Evolutionary conservation across 345 rosid genomes (phyloP).

Genomic region (Excoecaria cochinchinensis): DNA sequence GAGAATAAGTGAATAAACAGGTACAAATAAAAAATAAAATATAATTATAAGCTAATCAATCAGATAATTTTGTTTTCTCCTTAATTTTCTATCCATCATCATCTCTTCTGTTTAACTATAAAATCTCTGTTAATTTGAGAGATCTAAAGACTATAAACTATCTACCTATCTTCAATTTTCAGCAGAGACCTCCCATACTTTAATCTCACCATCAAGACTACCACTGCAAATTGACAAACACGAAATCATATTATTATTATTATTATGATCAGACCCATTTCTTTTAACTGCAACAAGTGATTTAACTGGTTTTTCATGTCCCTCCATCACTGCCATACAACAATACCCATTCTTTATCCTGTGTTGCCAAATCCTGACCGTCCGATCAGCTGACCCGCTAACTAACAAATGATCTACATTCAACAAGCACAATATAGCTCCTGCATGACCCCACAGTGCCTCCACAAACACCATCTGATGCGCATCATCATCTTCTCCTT

Average conservation of each 20-base stretch:
- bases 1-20: not conserved
- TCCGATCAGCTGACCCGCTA: slow-evolving; percentile 52
- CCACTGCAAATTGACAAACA: slow-evolving; percentile 40
- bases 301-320: slow-evolving; percentile 52
- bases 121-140: not conserved
- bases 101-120: not conserved
- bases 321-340: slow-evolving; percentile 37
- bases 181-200: slow-evolving; percentile 37
- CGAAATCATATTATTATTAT: not conserved
- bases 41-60: not conserved
- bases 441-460: slow-evolving; percentile 39
- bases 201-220: slow-evolving; percentile 51
- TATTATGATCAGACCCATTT: not conserved
- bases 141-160: not conserved
- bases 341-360: slow-evolving; percentile 25
- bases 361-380: slow-evolving; percentile 46
- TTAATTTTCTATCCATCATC: not conserved
- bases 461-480: slow-evolving; percentile 32
- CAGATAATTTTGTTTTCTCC: not conserved
- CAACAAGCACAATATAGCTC: slow-evolving; percentile 43
- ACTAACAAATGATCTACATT: slow-evolving; percentile 29
- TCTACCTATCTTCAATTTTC: not conserved
- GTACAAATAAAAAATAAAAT: too few species aligned
- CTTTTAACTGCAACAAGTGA: slow-evolving; percentile 31
- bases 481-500: not conserved